These are phyloP conservation scores for Solanum medicagineum DNA, from an alignment of 257 asterid genomes.

Conservation along the genomic window DNA sequence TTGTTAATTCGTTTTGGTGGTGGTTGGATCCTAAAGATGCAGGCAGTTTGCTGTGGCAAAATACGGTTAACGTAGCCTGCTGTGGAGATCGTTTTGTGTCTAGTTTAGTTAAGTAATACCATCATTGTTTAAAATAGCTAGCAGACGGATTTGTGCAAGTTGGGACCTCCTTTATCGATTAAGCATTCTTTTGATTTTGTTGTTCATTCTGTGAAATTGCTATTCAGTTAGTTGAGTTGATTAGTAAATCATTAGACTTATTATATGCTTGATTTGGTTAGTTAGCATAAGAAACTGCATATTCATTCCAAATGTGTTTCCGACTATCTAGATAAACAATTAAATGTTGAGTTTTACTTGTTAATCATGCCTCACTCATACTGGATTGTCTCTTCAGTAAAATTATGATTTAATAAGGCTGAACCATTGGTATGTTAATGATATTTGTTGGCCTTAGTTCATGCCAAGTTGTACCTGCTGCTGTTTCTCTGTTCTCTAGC, in stretches of 20 bases:
- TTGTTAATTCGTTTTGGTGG: too few species aligned
- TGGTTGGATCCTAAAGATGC: too few species aligned
- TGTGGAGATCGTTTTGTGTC: too few species aligned
- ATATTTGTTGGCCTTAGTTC: too few species aligned
- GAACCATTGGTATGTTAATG: neutral
- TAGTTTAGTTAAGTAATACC: too few species aligned
- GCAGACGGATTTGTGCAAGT: too few species aligned
- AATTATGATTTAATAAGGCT: neutral
- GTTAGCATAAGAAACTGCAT: neutral
- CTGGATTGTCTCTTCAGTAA: neutral
- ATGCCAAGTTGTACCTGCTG: too few species aligned
- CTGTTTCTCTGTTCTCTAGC: too few species aligned
- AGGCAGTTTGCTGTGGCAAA: too few species aligned
- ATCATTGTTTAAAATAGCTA: too few species aligned
- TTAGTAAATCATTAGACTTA: neutral
- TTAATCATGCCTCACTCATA: neutral
- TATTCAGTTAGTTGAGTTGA: neutral
- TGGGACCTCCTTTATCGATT: neutral
- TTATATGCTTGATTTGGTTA: neutral
- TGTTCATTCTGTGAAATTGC: neutral
- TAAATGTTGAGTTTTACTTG: neutral
- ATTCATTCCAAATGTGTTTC: neutral
- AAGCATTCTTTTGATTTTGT: neutral
- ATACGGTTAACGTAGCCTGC: too few species aligned
- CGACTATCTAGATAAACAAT: neutral